Conservation (phyloP, 2,329 filamentous ascomycete genomes). For the Fusarium nematophilum region DNA sequence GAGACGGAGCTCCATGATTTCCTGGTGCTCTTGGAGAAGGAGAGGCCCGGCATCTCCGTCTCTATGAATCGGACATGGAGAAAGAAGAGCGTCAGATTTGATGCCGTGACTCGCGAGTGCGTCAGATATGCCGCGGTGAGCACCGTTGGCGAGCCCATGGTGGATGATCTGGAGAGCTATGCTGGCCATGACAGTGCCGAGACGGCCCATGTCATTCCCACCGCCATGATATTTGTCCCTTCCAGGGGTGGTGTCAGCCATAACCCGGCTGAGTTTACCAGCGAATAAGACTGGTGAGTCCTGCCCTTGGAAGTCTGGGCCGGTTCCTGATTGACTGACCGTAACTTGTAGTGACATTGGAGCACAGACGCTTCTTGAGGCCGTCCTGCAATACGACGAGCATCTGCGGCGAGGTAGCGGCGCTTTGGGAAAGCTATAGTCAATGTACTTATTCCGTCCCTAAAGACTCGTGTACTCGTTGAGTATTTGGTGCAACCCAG, state of each 20-base stretch:
- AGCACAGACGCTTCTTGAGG: too few species aligned
- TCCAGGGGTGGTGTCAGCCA: not conserved
- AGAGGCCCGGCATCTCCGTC: not conserved
- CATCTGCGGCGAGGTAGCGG: too few species aligned
- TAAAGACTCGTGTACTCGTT: too few species aligned
- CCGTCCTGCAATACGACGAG: too few species aligned
- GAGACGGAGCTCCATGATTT: too few species aligned
- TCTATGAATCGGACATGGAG: not conserved
- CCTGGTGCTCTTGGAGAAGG: too few species aligned
- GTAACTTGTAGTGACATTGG: too few species aligned
- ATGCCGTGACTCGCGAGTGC: not conserved
- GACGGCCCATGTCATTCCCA: not conserved
- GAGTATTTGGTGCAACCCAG: too few species aligned
- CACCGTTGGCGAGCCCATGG: not conserved
- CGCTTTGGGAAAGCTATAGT: too few species aligned
- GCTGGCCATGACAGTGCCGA: not conserved
- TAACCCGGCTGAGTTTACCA: not conserved
- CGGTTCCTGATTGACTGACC: too few species aligned
- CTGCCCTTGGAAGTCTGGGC: too few species aligned
- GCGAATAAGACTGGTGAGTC: not conserved
- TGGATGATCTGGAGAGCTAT: not conserved
- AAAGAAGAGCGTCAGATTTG: not conserved
- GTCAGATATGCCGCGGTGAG: not conserved
- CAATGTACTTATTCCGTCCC: too few species aligned
- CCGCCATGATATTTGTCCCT: not conserved